phyloP scores from a whole-genome alignment of 2,329 filamentous ascomycete genomes.

The Helminthosporium solani region DNA sequence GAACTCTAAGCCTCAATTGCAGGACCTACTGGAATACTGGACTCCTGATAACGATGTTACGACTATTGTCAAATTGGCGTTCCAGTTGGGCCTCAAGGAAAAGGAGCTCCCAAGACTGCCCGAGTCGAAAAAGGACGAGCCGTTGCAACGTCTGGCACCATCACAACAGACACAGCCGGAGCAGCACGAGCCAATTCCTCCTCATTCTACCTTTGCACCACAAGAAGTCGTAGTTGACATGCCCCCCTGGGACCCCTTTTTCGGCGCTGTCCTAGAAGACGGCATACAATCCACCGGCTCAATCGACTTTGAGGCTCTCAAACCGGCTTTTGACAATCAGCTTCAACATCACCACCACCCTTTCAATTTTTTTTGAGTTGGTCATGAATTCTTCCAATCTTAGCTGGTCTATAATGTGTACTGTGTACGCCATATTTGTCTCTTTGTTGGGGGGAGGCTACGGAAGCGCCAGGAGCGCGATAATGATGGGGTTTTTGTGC shows the following conservation, averaged over 20 bases:
- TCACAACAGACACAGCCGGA: too few species aligned
- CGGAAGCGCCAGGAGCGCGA: conserved; percentile 7
- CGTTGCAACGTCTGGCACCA: conserved; percentile 1
- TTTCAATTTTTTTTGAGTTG: neutral
- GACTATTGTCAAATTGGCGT: conserved; percentile 25
- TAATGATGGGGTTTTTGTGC: neutral
- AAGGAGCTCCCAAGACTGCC: conserved; percentile 13
- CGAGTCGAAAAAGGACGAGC: conserved; percentile 17
- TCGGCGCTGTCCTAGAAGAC: conserved; percentile 14
- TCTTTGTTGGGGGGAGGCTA: too few species aligned
- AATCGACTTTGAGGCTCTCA: conserved; percentile 2
- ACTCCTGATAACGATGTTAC: conserved; percentile 11
- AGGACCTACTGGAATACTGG: conserved; percentile 34
- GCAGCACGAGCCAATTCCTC: too few species aligned
- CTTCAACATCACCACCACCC: too few species aligned
- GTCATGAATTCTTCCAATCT: neutral
- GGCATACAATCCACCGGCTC: conserved; percentile 2
- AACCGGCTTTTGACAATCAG: conserved; percentile 1
- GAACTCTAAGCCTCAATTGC: conserved; percentile 19
- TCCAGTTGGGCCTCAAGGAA: conserved; percentile 14
- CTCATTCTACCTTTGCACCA: neutral
- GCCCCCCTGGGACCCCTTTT: neutral
- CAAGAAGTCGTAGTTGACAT: conserved; percentile 6
- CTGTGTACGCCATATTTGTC: conserved; percentile 1
- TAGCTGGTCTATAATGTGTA: conserved; percentile 1